Percentiles rank a stretch among this genome's conserved stretches.
phyloP scores from a whole-genome alignment of 192 early-diverging fungal species.

The Coemansia sp. region DNA sequence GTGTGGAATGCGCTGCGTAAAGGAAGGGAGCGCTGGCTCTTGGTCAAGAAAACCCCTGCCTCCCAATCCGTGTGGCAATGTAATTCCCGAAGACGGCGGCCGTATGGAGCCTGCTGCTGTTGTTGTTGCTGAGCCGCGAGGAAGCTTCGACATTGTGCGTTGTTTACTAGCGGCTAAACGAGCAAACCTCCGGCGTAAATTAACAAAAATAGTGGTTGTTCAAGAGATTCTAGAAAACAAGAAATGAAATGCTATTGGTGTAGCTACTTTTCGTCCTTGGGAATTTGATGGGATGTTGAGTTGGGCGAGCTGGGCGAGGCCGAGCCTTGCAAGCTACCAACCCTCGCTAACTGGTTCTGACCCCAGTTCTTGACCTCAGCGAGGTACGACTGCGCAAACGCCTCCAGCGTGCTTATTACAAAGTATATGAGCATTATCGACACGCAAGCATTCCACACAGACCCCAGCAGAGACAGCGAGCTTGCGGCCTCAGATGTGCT shows the following conservation, averaged over 20 bases:
- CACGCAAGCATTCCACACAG: slow-evolving; percentile 79
- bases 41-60: slow-evolving; percentile 25
- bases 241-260: not conserved
- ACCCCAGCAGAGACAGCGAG: slow-evolving; percentile 58
- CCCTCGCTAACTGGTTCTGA: slow-evolving; percentile 36
- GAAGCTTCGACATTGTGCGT: slow-evolving; percentile 43
- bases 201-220: not conserved
- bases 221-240: not conserved
- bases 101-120: slow-evolving; percentile 25
- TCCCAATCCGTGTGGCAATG: slow-evolving; percentile 27
- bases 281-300: not conserved
- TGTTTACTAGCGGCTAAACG: not conserved
- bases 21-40: slow-evolving; percentile 24
- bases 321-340: slow-evolving; percentile 23
- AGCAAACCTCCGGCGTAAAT: not conserved
- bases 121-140: slow-evolving; percentile 24
- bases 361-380: slow-evolving; percentile 53
- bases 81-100: slow-evolving; percentile 36
- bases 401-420: slow-evolving; percentile 76
- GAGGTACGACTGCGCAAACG: slow-evolving; percentile 75
- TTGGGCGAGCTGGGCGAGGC: not conserved
- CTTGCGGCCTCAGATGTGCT: slow-evolving; percentile 17
- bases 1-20: slow-evolving; percentile 30
- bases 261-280: not conserved
- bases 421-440: slow-evolving; percentile 84